Conservation (phyloP, 352 stramenopile species). For the Globisporangium nagaii region DNA sequence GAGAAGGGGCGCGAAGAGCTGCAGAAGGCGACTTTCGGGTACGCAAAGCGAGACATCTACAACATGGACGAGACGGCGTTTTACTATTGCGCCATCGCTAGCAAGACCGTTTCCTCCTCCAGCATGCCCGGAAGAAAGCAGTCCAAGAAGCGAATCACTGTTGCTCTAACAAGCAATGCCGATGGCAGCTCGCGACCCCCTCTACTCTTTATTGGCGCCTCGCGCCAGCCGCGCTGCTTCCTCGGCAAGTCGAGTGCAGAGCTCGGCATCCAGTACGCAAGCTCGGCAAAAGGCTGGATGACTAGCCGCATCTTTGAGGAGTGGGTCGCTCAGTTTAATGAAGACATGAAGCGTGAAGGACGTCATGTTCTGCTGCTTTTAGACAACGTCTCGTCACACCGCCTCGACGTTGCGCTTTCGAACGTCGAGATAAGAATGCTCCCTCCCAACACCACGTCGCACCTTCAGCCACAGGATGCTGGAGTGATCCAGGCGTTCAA, state of each 20-base stretch:
- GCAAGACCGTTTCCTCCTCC: background rate
- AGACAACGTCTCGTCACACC: background rate
- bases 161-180: background rate
- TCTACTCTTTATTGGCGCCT: background rate
- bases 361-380: background rate
- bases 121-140: slow-evolving; percentile 2
- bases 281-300: background rate
- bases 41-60: slow-evolving; percentile 10
- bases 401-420: background rate
- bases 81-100: slow-evolving; percentile 6
- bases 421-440: too few species aligned
- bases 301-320: background rate
- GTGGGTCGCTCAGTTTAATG: background rate
- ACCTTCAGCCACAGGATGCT: too few species aligned
- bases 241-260: background rate
- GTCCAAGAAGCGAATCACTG: slow-evolving; percentile 2
- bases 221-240: background rate
- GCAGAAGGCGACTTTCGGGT: background rate
- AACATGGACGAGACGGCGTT: slow-evolving; percentile 19
- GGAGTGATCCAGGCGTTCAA: too few species aligned
- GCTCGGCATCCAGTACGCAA: background rate
- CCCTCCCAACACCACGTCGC: too few species aligned
- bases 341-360: background rate
- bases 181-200: background rate
- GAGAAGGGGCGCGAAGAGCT: background rate